A percentile compares a stretch with the other conserved stretches of the same genome.
These are phyloP conservation scores for Mycotypha africana DNA, from an alignment of 371 early-diverging fungal species.

Conservation along the genomic window DNA sequence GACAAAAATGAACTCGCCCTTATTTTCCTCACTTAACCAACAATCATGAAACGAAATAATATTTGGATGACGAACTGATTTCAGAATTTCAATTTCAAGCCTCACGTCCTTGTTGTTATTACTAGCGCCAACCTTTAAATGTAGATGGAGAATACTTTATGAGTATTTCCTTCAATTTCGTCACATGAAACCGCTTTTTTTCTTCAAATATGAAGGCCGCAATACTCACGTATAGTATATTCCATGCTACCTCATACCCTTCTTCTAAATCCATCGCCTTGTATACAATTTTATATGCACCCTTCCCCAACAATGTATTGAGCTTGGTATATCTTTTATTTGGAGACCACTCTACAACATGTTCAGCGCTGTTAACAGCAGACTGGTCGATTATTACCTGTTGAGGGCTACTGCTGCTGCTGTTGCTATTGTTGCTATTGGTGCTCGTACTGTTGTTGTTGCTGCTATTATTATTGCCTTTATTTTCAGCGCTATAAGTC, in stretches of 20 bases:
- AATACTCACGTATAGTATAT: conserved; percentile 57
- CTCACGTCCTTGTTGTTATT: conserved; percentile 66
- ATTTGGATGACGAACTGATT: conserved; percentile 76
- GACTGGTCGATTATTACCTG: conserved; percentile 26
- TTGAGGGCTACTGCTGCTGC: too few species aligned
- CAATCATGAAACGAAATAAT: conserved; percentile 83
- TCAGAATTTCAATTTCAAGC: conserved; percentile 78
- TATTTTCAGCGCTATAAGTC: too few species aligned
- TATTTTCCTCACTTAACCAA: conserved; percentile 59
- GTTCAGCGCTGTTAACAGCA: conserved; percentile 46
- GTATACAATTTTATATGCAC: conserved; percentile 89
- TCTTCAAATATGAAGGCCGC: too few species aligned
- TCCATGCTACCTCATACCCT: conserved; percentile 94
- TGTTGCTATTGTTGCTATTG: too few species aligned
- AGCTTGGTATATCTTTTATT: conserved; percentile 61
- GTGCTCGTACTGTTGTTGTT: too few species aligned
- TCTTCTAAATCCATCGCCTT: conserved; percentile 89
- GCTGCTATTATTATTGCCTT: too few species aligned
- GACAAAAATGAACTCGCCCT: conserved; percentile 78
- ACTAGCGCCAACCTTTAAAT: conserved; percentile 46
- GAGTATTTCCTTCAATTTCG: conserved; percentile 18
- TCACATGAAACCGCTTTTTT: too few species aligned
- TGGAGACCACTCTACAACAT: conserved; percentile 65
- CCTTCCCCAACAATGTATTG: conserved; percentile 55
- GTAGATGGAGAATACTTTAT: conserved; percentile 22